A percentile compares a stretch with the other conserved stretches of the same genome.
These are phyloP conservation scores for Penicillium paxilli DNA, from an alignment of 495 filamentous ascomycete species.

Conservation along the genomic window DNA sequence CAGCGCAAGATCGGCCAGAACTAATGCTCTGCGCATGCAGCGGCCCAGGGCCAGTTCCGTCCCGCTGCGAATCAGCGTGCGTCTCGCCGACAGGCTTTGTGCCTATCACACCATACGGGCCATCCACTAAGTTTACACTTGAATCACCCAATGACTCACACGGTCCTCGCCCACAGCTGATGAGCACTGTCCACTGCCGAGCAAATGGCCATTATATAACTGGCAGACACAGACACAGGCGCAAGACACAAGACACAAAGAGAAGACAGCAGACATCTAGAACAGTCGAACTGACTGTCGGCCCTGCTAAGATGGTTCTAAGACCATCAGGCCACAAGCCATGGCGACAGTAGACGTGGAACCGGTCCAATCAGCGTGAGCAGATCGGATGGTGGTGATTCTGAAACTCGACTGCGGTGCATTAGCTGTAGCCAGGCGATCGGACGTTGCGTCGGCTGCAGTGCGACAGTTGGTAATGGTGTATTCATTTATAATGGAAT, in stretches of 20 bases:
- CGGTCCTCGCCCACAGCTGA: too few relatives aligned
- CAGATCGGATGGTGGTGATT: not conserved
- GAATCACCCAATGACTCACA: not conserved
- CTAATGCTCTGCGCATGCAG: not conserved
- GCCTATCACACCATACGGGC: conserved; percentile 19
- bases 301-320: not conserved
- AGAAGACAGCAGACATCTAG: not conserved
- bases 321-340: not conserved
- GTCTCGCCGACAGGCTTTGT: conserved; percentile 1
- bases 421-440: conserved; percentile 13
- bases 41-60: not conserved
- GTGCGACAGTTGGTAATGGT: not conserved
- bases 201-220: too few relatives aligned
- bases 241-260: too few relatives aligned
- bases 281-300: not conserved
- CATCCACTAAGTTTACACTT: not conserved
- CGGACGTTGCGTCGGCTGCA: not conserved
- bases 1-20: not conserved
- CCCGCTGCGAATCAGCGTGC: conserved; percentile 15
- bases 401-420: conserved; percentile 11
- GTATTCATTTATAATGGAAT: conserved; percentile 13
- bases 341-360: not conserved
- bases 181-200: too few relatives aligned
- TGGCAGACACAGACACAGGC: too few relatives aligned
- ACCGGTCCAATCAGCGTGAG: not conserved